phyloP scores from a whole-genome alignment of 129 eudicot species.

The Heracleum sosnowskyi region DNA sequence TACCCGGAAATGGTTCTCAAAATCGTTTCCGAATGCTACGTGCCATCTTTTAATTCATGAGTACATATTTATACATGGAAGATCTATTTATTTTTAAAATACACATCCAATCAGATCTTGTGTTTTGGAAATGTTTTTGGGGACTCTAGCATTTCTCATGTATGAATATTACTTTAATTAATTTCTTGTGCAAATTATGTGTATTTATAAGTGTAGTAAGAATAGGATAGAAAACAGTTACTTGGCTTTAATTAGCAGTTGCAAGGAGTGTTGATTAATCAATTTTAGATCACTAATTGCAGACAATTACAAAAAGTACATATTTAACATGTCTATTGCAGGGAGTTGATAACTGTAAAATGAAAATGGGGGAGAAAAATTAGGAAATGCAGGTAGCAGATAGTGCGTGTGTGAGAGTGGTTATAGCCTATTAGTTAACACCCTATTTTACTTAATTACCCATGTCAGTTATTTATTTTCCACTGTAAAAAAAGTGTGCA shows the following conservation, averaged over 20 bases:
- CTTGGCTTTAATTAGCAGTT: neutral
- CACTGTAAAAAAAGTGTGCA: neutral
- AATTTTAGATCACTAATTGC: neutral
- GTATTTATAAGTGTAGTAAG: neutral
- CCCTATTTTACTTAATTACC: neutral
- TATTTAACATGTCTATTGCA: neutral
- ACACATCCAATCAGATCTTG: too few relatives aligned
- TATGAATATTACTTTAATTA: neutral
- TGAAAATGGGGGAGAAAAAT: neutral
- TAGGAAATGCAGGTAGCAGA: neutral
- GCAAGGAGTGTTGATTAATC: neutral
- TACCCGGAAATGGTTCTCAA: too few relatives aligned
- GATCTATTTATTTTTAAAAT: too few relatives aligned
- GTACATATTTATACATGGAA: too few relatives aligned
- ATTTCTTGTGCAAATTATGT: too few relatives aligned
- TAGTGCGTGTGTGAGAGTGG: conserved; percentile 5
- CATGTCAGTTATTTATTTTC: neutral
- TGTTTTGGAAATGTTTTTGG: too few relatives aligned
- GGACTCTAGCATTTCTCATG: too few relatives aligned
- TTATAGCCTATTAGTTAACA: neutral
- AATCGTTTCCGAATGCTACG: too few relatives aligned
- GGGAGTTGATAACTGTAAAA: neutral
- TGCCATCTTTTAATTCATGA: too few relatives aligned
- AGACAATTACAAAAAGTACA: neutral
- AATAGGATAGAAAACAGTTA: neutral